These are phyloP conservation scores for Mycotypha africana DNA, from an alignment of 371 early-diverging fungal genomes.

Conservation along the genomic window DNA sequence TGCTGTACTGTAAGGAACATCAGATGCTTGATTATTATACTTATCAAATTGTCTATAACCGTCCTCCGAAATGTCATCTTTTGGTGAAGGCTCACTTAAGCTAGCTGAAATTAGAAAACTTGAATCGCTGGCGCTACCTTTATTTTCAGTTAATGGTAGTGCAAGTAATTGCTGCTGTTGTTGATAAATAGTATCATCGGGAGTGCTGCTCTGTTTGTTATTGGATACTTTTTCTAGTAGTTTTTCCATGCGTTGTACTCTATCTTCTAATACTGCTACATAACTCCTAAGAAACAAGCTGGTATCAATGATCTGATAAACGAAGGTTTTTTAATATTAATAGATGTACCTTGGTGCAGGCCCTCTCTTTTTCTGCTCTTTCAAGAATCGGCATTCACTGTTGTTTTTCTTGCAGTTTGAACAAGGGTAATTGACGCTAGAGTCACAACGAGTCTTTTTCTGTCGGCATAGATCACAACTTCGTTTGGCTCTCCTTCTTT, in stretches of 20 bases:
- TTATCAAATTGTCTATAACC: no score
- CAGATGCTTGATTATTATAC: no score
- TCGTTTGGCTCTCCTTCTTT: conserved; percentile 18
- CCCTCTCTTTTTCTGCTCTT: conserved; percentile 33
- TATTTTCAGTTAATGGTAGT: no score
- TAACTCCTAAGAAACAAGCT: conserved; percentile 12
- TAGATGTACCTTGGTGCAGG: conserved; percentile 29
- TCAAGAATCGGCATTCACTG: conserved; percentile 21
- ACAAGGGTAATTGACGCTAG: conserved; percentile 25
- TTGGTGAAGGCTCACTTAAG: no score
- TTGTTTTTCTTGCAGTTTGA: conserved; percentile 22
- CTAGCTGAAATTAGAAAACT: not conserved
- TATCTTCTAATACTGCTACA: conserved; percentile 27
- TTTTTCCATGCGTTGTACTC: conserved; percentile 31
- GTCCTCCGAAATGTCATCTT: no score
- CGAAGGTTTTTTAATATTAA: not conserved
- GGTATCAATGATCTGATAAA: not conserved
- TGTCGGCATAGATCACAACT: conserved; percentile 22
- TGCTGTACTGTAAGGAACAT: no score
- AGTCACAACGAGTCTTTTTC: conserved; percentile 24
- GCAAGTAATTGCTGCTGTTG: no score
- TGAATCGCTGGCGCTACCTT: not conserved
- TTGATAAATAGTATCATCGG: no score
- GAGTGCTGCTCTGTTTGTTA: not conserved
- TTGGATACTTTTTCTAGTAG: conserved; percentile 12